Evolutionary conservation across 1,284 basidiomycete species (phyloP), one percentile per base, ranked within the genome.

Genomic region (Ganoderma leucocontextum): DNA sequence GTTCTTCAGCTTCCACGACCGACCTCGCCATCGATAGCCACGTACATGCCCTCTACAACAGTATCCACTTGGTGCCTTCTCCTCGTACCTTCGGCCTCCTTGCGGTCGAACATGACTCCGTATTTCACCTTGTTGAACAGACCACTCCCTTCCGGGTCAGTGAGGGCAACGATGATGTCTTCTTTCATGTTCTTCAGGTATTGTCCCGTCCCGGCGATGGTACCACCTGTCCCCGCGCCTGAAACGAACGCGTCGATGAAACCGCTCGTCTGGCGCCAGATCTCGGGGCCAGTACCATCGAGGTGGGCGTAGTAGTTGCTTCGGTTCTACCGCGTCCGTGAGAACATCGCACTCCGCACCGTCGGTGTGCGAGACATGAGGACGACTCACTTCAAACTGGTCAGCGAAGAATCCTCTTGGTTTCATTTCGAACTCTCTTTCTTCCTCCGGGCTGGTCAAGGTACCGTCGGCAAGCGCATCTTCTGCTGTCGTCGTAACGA

Each of bases 141-240:
- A 0, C 98, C 97, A 71, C 95, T 97, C 2, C 97, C 97, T 76
- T 97, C 94, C 0, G 97, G 97, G 82, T 99, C 97, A 1, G 95
- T 89, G 41, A 99, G 85, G 4, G 93, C 90, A 15, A 98, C 85
- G n/a, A 87, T 77, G 61, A 95, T 77, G 64, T 87, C 82, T 47
- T 87, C 81, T 62, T 91, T 84, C 82, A 89, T 87, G 22, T 86
- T 86, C 79, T 92, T 98, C 60, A 99, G 82, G 76, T 87, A 98
- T 55, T 85, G 87, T 0, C 95, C 95, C 1, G 88, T 89, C 0
- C 97, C 98, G 0, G 95, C 91, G 47, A 99, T 89, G 0, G 97
- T 99, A 3, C 98, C 98, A 6, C 98, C 98, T 0, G 97, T 99
- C 87, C 95, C 96, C 69, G 97, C 96, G 1, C 98, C 98, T n/a